These are phyloP conservation scores for Taxawa tesnikishii DNA, from an alignment of 2,329 filamentous ascomycete genomes.

Conservation along the genomic window DNA sequence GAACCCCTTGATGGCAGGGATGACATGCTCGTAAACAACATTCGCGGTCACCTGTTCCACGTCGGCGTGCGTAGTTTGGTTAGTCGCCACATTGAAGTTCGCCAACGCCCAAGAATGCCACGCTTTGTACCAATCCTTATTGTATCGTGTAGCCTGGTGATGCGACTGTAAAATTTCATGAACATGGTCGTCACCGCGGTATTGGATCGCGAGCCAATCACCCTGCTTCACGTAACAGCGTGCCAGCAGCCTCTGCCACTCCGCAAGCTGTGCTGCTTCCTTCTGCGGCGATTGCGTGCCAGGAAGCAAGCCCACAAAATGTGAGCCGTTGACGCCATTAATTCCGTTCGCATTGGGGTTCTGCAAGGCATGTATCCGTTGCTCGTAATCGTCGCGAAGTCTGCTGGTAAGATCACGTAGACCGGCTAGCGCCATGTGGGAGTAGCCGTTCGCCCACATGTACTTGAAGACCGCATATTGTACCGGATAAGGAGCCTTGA, in stretches of 20 bases:
- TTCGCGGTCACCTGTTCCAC: slow-evolving; percentile 49
- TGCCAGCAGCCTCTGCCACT: slow-evolving; percentile 61
- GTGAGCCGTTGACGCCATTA: slow-evolving; percentile 33
- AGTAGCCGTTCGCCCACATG: slow-evolving; percentile 74
- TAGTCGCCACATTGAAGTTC: slow-evolving; percentile 96
- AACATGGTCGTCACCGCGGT: slow-evolving; percentile 70
- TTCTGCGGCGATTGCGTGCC: slow-evolving; percentile 19
- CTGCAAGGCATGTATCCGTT: slow-evolving; percentile 21
- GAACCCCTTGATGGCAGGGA: slow-evolving; percentile 90
- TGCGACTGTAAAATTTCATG: slow-evolving; percentile 87
- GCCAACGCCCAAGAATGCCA: slow-evolving; percentile 98
- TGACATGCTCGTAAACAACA: slow-evolving; percentile 73
- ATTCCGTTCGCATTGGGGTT: slow-evolving; percentile 26
- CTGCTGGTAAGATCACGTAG: slow-evolving; percentile 50
- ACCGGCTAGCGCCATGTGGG: slow-evolving; percentile 48
- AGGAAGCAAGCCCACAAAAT: slow-evolving; percentile 16
- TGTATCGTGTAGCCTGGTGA: slow-evolving; percentile 81
- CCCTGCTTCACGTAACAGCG: slow-evolving; percentile 95
- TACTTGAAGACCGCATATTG: slow-evolving; percentile 97
- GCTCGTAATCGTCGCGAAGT: slow-evolving; percentile 46
- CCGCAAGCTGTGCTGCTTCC: slow-evolving; percentile 35
- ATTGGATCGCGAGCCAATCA: slow-evolving; percentile 82
- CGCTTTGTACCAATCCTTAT: slow-evolving; percentile 94
- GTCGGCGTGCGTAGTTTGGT: slow-evolving; percentile 55
- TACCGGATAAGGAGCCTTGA: slow-evolving; percentile 58